phyloP scores from a whole-genome alignment of 202 grass and related monocot species.

The Elaeis oleifera region DNA sequence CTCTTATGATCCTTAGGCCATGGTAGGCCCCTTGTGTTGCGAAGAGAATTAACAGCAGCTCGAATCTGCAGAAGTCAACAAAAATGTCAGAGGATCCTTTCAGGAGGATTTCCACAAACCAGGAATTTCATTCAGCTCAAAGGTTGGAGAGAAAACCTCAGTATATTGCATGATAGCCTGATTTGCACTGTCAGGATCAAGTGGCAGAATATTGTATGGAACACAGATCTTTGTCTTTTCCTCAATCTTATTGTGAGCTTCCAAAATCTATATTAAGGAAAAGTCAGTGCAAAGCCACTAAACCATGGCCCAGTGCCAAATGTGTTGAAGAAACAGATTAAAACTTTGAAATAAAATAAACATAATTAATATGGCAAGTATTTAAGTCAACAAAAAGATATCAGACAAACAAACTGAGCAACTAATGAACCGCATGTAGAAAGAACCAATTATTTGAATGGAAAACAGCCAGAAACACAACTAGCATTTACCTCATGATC shows the following conservation, averaged over 20 bases:
- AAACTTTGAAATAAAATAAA: no score
- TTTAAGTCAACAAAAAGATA: neutral
- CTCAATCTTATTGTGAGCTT: constrained; percentile 68
- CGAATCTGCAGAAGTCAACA: constrained; percentile 58
- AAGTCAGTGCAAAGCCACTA: no score
- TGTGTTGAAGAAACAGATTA: no score
- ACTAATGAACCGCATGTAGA: constrained; percentile 13
- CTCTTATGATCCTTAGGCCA: constrained; percentile 64
- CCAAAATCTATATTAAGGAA: constrained; percentile 48
- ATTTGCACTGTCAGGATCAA: constrained; percentile 87
- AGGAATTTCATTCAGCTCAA: constrained; percentile 7
- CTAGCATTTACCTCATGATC: constrained; percentile 65
- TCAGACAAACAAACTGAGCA: constrained; percentile 7
- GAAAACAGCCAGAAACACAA: constrained; percentile 18
- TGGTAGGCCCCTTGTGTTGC: constrained; percentile 83
- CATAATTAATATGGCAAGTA: neutral
- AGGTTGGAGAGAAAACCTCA: constrained; percentile 41
- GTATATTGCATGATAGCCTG: constrained; percentile 84
- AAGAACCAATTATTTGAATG: constrained; percentile 7
- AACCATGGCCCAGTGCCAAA: no score
- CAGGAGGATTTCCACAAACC: constrained; percentile 9
- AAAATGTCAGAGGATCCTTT: constrained; percentile 26
- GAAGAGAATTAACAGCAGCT: constrained; percentile 70
- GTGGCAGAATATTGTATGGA: constrained; percentile 93
- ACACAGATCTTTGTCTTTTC: constrained; percentile 82